Conservation (phyloP, 345 rosid species). For the Dovyalis caffra region DNA sequence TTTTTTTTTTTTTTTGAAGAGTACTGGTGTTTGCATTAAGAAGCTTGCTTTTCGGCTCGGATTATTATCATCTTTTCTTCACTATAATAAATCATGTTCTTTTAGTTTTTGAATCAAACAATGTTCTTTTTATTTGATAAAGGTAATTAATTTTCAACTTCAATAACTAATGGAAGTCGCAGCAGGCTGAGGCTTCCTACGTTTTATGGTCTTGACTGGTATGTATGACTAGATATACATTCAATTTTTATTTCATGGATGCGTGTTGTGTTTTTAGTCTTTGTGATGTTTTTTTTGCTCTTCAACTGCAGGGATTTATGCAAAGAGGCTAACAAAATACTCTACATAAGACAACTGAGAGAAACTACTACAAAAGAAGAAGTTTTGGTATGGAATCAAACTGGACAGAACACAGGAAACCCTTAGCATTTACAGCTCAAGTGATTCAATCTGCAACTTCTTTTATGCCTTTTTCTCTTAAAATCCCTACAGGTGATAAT, state of each 20-base stretch:
- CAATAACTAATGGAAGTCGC: conserved; percentile 58
- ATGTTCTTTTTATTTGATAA: conserved; percentile 2
- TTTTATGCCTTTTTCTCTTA: conserved; percentile 75
- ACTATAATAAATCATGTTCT: background rate
- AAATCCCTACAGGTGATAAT: conserved; percentile 82
- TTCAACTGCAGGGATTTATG: conserved; percentile 38
- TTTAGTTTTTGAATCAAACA: background rate
- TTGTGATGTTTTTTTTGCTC: background rate
- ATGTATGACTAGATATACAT: background rate
- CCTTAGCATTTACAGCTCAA: conserved; percentile 49
- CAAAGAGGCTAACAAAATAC: conserved; percentile 35
- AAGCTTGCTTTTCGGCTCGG: background rate
- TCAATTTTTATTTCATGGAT: background rate
- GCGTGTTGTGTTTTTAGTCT: background rate
- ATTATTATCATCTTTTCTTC: background rate
- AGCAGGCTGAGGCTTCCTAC: conserved; percentile 56
- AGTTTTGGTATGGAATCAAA: conserved; percentile 76
- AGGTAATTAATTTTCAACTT: conserved; percentile 27
- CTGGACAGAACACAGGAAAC: conserved; percentile 46
- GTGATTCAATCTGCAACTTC: conserved; percentile 63
- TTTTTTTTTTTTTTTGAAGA: too few relatives aligned
- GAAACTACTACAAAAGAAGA: conserved; percentile 27
- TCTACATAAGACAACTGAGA: conserved; percentile 20
- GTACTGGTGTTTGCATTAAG: background rate
- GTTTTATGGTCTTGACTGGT: conserved; percentile 56